Evolutionary conservation across 2,329 filamentous ascomycete genomes (phyloP).

Genomic region (Thielaviopsis punctulata): DNA sequence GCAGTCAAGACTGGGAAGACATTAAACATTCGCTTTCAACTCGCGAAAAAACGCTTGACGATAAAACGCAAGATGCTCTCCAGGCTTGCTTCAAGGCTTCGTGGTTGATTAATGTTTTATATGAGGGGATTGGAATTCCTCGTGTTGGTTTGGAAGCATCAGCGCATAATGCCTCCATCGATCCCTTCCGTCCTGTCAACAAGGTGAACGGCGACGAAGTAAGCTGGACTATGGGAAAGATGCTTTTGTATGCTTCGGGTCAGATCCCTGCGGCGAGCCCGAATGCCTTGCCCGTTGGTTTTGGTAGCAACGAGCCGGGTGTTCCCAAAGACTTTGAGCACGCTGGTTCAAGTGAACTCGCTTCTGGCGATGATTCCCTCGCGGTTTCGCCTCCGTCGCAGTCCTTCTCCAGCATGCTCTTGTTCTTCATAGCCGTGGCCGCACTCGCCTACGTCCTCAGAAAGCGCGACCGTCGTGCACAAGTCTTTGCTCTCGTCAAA

Average conservation of each 20-base stretch:
- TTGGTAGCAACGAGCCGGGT: constrained; percentile 61
- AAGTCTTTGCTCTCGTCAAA: constrained; percentile 17
- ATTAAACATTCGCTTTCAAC: constrained; percentile 49
- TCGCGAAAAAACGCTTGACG: constrained; percentile 57
- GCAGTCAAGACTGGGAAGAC: constrained; percentile 61
- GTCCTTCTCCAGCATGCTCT: constrained; percentile 54
- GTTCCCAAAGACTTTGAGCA: constrained; percentile 68
- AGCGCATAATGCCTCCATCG: constrained; percentile 55
- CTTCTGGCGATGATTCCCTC: constrained; percentile 35
- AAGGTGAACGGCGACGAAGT: constrained; percentile 85
- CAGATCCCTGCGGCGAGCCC: constrained; percentile 51
- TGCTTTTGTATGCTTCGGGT: constrained; percentile 84
- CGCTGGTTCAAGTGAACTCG: constrained; percentile 35
- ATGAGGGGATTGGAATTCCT: constrained; percentile 89
- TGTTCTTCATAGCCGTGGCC: constrained; percentile 59
- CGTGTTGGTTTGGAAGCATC: constrained; percentile 55
- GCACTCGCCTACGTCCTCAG: constrained; percentile 57
- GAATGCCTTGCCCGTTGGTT: constrained; percentile 59
- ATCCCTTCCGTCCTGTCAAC: constrained; percentile 76
- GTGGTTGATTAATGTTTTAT: constrained; percentile 92
- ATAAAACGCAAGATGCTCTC: constrained; percentile 61
- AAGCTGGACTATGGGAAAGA: constrained; percentile 93
- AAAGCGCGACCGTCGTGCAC: constrained; percentile 53
- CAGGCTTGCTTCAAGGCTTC: constrained; percentile 96
- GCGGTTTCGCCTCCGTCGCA: constrained; percentile 53